These are phyloP conservation scores for Debaryomyces castellii DNA, from an alignment of 805 yeast genomes.

Conservation along the genomic window DNA sequence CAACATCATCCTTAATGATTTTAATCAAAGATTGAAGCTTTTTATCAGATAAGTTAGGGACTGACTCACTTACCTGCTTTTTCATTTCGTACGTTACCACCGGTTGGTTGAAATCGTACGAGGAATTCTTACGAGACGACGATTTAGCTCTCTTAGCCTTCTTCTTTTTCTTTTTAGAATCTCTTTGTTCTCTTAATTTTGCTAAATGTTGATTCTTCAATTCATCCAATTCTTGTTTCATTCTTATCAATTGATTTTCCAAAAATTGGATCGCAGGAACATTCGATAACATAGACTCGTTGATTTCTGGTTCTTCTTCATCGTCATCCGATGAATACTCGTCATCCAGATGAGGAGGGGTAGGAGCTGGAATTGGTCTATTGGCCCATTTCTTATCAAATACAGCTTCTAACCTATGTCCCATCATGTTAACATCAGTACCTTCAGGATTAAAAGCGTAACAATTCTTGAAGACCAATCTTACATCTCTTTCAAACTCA, in stretches of 20 bases:
- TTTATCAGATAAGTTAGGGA: slow-evolving; percentile 72
- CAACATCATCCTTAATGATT: slow-evolving; percentile 73
- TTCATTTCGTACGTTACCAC: slow-evolving; percentile 92
- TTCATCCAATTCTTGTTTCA: slow-evolving; percentile 81
- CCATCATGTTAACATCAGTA: slow-evolving; percentile 95
- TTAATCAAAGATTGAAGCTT: slow-evolving; percentile 80
- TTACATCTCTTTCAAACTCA: slow-evolving; percentile 79
- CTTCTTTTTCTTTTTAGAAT: slow-evolving; percentile 46
- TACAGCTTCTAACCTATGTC: slow-evolving; percentile 82
- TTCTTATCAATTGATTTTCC: slow-evolving; percentile 81
- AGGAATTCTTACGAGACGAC: slow-evolving; percentile 20
- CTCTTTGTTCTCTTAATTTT: slow-evolving; percentile 62
- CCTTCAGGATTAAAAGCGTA: slow-evolving; percentile 94
- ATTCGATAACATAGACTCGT: slow-evolving; percentile 53
- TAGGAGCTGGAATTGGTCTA: slow-evolving; percentile 59
- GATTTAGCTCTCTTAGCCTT: slow-evolving; percentile 35
- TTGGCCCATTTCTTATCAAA: slow-evolving; percentile 89
- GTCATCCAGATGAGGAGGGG: slow-evolving; percentile 52
- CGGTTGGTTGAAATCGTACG: slow-evolving; percentile 27
- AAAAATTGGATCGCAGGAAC: slow-evolving; percentile 89
- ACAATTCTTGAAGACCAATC: slow-evolving; percentile 84
- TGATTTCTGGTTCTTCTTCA: slow-evolving; percentile 60
- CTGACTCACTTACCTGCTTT: slow-evolving; percentile 85
- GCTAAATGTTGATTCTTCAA: slow-evolving; percentile 78
- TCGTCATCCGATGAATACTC: slow-evolving; percentile 36